Evolutionary conservation across 2,329 filamentous ascomycete genomes (phyloP).

Genomic region (Aspergillus luchuensis): DNA sequence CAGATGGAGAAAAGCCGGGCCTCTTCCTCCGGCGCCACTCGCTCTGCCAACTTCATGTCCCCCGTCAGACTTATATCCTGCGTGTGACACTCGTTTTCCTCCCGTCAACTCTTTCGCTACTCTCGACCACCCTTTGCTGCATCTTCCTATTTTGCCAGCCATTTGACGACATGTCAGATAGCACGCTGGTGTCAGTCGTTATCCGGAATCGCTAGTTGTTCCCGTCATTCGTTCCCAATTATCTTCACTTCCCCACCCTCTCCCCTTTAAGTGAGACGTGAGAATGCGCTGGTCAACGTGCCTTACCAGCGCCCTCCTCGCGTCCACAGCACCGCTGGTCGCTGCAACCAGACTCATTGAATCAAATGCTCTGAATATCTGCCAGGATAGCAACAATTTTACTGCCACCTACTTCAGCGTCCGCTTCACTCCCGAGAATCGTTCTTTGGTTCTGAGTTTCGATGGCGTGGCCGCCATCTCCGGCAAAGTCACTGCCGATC

Average conservation of each 20-base stretch:
- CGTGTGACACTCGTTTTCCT: neutral
- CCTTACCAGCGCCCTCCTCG: constrained; percentile 40
- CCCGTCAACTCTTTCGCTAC: neutral
- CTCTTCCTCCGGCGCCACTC: neutral
- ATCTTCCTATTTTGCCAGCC: neutral
- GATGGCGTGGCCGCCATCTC: constrained; percentile 79
- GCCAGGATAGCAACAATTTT: constrained; percentile 80
- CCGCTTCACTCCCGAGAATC: constrained; percentile 63
- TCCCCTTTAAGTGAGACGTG: neutral
- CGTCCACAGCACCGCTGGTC: constrained; percentile 50
- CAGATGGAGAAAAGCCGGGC: too few relatives aligned
- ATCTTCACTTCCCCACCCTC: neutral
- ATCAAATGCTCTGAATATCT: constrained; percentile 81
- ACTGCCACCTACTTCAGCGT: constrained; percentile 86
- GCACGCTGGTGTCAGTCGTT: neutral
- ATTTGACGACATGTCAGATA: neutral
- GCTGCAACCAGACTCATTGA: constrained; percentile 69
- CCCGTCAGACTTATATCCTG: neutral
- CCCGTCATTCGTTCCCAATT: too few relatives aligned
- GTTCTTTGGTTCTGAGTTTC: constrained; percentile 70
- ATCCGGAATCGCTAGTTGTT: too few relatives aligned
- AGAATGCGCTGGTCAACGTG: constrained; percentile 21
- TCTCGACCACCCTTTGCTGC: neutral
- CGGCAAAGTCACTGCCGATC: constrained; percentile 76
- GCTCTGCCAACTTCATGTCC: neutral